These are phyloP conservation scores for Sungouiozyma intestinalis DNA, from an alignment of 805 yeast species.

Conservation along the genomic window DNA sequence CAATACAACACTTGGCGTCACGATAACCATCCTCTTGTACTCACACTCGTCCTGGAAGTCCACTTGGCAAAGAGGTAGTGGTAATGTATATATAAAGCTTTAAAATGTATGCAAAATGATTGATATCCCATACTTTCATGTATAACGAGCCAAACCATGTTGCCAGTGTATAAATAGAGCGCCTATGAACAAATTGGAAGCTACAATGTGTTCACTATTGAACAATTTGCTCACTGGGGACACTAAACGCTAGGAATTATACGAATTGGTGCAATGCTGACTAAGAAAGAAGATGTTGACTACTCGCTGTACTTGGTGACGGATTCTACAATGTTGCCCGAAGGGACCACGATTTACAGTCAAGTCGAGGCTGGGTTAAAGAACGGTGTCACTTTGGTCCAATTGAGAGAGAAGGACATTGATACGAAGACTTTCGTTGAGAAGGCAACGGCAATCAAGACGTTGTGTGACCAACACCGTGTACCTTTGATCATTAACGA, in stretches of 20 bases:
- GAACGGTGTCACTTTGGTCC: constrained; percentile 73
- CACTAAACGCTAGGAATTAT: too few relatives aligned
- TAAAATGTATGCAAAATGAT: not conserved
- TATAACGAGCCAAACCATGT: too few relatives aligned
- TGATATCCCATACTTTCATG: not conserved
- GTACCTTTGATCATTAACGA: constrained; percentile 82
- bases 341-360: constrained; percentile 39
- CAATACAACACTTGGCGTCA: constrained; percentile 32
- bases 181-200: too few relatives aligned
- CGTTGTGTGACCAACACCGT: constrained; percentile 44
- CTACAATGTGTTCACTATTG: too few relatives aligned
- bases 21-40: not conserved
- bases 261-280: constrained; percentile 11
- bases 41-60: not conserved
- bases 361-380: constrained; percentile 56
- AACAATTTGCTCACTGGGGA: too few relatives aligned
- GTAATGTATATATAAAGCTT: not conserved
- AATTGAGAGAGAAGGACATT: constrained; percentile 67
- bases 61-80: not conserved
- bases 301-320: constrained; percentile 71
- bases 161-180: too few relatives aligned
- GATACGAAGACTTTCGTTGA: constrained; percentile 59
- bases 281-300: constrained; percentile 19
- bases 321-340: constrained; percentile 65
- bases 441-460: constrained; percentile 50